These are phyloP conservation scores for Juglanconis oblonga DNA, from an alignment of 2,329 filamentous ascomycete genomes.

Conservation along the genomic window DNA sequence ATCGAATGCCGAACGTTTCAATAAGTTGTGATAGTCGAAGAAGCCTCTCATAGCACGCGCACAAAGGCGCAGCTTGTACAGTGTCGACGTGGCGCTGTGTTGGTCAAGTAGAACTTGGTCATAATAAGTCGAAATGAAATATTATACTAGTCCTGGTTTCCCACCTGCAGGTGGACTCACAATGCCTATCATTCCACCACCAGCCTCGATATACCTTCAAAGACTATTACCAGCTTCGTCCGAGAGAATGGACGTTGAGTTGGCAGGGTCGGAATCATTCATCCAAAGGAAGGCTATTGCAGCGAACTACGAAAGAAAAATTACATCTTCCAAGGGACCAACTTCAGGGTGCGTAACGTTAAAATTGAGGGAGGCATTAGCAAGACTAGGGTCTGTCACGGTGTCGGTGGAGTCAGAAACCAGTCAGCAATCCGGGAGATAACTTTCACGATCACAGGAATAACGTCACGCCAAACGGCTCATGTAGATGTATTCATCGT, in stretches of 20 bases:
- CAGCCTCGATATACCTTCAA: neutral
- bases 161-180: neutral
- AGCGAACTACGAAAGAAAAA: neutral
- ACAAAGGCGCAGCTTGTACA: neutral
- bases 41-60: neutral
- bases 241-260: neutral
- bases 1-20: neutral
- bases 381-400: neutral
- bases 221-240: neutral
- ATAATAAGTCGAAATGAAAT: neutral
- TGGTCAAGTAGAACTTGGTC: neutral
- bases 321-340: neutral
- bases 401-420: neutral
- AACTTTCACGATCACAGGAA: neutral
- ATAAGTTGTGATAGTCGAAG: neutral
- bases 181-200: neutral
- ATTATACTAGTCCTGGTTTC: neutral
- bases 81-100: neutral
- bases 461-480: neutral
- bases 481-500: neutral
- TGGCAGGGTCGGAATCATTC: neutral
- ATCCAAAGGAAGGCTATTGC: neutral
- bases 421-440: neutral
- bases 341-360: neutral
- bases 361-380: neutral